Evolutionary conservation across 352 stramenopile species (phyloP), one percentile per base, ranked within the genome.

Genomic region (Pythium phragmiticola): DNA sequence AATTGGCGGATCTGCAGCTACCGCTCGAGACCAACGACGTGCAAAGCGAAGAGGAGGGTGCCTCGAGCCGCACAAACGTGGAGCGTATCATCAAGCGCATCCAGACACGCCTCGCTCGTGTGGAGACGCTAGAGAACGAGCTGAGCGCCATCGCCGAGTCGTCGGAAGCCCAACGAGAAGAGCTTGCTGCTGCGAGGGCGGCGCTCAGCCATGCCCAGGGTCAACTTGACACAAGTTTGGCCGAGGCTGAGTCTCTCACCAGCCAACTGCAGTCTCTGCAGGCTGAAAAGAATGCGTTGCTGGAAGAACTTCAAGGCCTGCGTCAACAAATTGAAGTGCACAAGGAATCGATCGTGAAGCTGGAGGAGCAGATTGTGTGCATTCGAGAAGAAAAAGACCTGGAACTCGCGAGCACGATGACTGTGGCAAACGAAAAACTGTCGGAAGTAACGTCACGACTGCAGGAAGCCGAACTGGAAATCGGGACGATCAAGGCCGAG

Each of bases 401-500:
- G 1, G 63, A 64, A 9, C 30, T 33, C 12, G 33, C 47, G 2
- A 46, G 7, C 13, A 26, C 43, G 28, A 28, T 48, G 41, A 17
- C 19, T 50, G 30, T 30, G 7, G 55, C 53, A 21, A 45, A 43
- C 19, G 48, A 66, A 37, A 63, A 66, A 42, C n/a, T 86, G 3
- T 66, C 75, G 53, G 57, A 66, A 19, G 72, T 73, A 8, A 80
- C 63, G 28, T 49, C 55, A 19, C 70, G 66, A 19, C 26, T 87
- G 30, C 64, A 82, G 33, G 72, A 73, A 21, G 50, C 69, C 7
- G 69, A 87, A 46, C 60, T 73, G 16, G 78, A 90, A 65, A 76
- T 90, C 60, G 63, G 66, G 33, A 71, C 78, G 3, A 77, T 85
- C 48, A 88, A 89, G 67, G 74, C 76, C 14, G 84, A 93, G 55